Percentiles rank a stretch among this genome's conserved stretches.
Evolutionary conservation across 2,329 filamentous ascomycete genomes (phyloP).

Genomic region (Chaetomiaceae sp.): DNA sequence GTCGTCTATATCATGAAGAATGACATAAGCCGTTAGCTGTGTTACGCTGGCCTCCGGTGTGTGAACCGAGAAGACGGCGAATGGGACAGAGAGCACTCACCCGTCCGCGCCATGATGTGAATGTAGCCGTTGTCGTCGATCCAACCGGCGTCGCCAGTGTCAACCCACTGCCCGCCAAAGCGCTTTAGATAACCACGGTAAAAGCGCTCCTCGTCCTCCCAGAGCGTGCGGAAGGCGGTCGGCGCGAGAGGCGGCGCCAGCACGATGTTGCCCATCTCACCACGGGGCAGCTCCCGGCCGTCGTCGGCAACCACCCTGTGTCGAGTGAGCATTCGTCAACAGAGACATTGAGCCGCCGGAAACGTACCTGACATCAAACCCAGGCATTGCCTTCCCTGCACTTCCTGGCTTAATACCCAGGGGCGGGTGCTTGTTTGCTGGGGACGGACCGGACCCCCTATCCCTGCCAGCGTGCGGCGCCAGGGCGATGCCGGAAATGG

Average conservation of each 20-base stretch:
- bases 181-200: constrained; percentile 78
- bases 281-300: constrained; percentile 62
- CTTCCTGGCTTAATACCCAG: constrained; percentile 71
- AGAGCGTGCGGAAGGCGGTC: constrained; percentile 78
- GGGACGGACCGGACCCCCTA: constrained; percentile 37
- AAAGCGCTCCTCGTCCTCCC: constrained; percentile 79
- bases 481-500: constrained; percentile 51
- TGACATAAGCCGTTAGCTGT: too few relatives aligned
- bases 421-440: constrained; percentile 34
- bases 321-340: not conserved
- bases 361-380: constrained; percentile 64
- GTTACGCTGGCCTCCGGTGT: too few relatives aligned
- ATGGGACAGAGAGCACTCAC: constrained; percentile 18
- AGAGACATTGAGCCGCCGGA: not conserved
- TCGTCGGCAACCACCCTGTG: constrained; percentile 67
- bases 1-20: constrained; percentile 51
- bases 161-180: constrained; percentile 76
- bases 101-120: constrained; percentile 53
- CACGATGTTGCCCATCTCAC: constrained; percentile 87
- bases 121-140: constrained; percentile 69
- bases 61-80: too few relatives aligned
- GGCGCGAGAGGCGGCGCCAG: constrained; percentile 76
- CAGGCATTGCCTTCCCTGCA: constrained; percentile 85
- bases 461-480: constrained; percentile 53
- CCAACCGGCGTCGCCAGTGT: constrained; percentile 86